Percentiles rank a stretch among this genome's conserved stretches.
Conservation (phyloP, 768 basidiomycete genomes). For the Suillus bovinus region DNA sequence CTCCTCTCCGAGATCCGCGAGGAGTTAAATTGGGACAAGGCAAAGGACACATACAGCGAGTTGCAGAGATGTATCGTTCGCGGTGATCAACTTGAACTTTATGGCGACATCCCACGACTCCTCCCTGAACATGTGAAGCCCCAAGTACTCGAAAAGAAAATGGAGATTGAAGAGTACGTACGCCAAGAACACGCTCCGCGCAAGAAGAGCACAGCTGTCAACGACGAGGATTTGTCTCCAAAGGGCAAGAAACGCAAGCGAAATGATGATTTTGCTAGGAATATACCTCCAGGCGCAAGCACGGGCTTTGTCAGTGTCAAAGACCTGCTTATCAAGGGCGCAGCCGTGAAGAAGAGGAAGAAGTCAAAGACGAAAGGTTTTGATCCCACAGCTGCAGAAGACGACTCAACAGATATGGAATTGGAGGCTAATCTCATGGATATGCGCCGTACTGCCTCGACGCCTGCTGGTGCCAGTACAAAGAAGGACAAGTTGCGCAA, state of each 20-base stretch:
- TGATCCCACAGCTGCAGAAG: slow-evolving; percentile 50
- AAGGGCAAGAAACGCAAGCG: slow-evolving; percentile 65
- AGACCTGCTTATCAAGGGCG: slow-evolving; percentile 55
- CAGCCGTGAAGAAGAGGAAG: slow-evolving; percentile 46
- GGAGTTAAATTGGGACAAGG: slow-evolving; percentile 87
- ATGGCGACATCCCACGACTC: slow-evolving; percentile 87
- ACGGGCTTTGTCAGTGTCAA: slow-evolving; percentile 72
- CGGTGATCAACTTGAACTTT: slow-evolving; percentile 87
- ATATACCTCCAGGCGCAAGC: slow-evolving; percentile 73
- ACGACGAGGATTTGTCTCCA: slow-evolving; percentile 30
- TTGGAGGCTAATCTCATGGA: slow-evolving; percentile 56
- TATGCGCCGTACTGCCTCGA: slow-evolving; percentile 51
- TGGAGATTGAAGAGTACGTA: slow-evolving; percentile 78
- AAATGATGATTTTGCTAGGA: slow-evolving; percentile 63
- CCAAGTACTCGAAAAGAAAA: slow-evolving; percentile 72
- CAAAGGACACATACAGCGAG: slow-evolving; percentile 81
- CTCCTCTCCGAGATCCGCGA: slow-evolving; percentile 90
- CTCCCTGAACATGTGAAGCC: slow-evolving; percentile 80
- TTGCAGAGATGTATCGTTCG: slow-evolving; percentile 87
- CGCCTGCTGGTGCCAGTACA: slow-evolving; percentile 30
- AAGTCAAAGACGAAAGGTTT: slow-evolving; percentile 43
- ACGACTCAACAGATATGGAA: slow-evolving; percentile 70
- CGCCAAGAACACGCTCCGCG: slow-evolving; percentile 47
- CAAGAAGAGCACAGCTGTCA: slow-evolving; percentile 27
- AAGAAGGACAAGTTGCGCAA: slow-evolving; percentile 45